Conservation (phyloP, 768 basidiomycete genomes). For the Tricholoma furcatifolium region DNA sequence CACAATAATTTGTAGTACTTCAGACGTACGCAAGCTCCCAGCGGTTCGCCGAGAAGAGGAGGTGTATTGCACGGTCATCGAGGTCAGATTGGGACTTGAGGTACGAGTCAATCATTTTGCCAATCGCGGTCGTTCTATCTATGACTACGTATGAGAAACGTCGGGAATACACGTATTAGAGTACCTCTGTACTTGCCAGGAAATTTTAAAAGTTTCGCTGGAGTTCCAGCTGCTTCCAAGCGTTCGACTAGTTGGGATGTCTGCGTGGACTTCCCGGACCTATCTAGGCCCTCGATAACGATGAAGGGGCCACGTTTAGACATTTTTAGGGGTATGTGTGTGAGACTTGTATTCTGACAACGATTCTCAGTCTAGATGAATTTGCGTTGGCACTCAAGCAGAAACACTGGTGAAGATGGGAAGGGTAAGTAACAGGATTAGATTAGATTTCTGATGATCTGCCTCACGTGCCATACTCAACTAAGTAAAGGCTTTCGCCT, state of each 20-base stretch:
- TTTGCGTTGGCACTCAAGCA: too few relatives aligned
- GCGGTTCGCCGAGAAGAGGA: constrained; percentile 94
- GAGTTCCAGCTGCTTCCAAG: constrained; percentile 43
- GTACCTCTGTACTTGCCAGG: constrained; percentile 59
- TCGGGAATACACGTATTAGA: neutral
- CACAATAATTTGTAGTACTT: neutral
- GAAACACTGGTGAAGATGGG: too few relatives aligned
- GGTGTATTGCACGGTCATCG: constrained; percentile 89
- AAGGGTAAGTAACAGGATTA: too few relatives aligned
- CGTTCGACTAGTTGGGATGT: constrained; percentile 56
- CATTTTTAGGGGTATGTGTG: constrained; percentile 6
- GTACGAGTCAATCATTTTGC: constrained; percentile 92
- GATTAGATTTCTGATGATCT: too few relatives aligned
- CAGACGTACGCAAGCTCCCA: constrained; percentile 84
- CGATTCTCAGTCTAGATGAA: too few relatives aligned
- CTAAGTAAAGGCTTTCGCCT: too few relatives aligned
- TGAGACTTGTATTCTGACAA: too few relatives aligned
- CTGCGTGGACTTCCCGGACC: constrained; percentile 94
- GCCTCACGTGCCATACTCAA: too few relatives aligned
- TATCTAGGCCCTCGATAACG: constrained; percentile 94
- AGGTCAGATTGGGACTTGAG: constrained; percentile 81
- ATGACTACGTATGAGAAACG: neutral
- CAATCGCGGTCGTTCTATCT: constrained; percentile 92
- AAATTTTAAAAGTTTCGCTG: constrained; percentile 75
- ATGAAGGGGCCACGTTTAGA: constrained; percentile 73